phyloP scores from a whole-genome alignment of 768 basidiomycete genomes.

The Phylloporus sp. region DNA sequence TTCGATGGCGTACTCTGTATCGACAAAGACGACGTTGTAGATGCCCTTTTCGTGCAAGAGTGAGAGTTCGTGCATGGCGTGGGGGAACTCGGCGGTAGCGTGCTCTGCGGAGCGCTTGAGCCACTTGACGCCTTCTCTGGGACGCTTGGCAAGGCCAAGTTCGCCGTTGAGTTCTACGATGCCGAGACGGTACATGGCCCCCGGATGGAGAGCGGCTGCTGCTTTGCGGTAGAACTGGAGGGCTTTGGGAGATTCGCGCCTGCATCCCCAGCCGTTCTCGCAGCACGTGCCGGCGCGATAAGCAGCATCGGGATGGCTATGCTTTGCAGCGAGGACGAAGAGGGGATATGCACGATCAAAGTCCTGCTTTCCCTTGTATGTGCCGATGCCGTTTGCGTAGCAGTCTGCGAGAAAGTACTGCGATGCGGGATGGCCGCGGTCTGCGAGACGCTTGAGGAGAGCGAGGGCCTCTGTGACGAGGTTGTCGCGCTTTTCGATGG shows the following conservation, averaged over 20 bases:
- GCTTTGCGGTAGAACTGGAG: conserved; percentile 92
- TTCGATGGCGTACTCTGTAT: conserved; percentile 92
- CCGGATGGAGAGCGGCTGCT: conserved; percentile 84
- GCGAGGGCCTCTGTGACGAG: conserved; percentile 83
- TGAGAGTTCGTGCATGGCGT: conserved; percentile 92
- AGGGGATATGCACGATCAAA: conserved; percentile 96
- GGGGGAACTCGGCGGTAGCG: conserved; percentile 92
- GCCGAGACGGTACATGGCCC: conserved; percentile 94
- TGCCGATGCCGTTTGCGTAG: conserved; percentile 97
- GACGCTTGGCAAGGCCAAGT: conserved; percentile 76
- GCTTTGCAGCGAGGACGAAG: conserved; percentile 94
- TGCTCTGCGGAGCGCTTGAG: conserved; percentile 94
- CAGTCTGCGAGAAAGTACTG: conserved; percentile 99
- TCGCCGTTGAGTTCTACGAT: conserved; percentile 96
- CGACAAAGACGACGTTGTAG: conserved; percentile 95
- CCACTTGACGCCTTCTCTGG: conserved; percentile 98
- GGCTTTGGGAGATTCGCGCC: conserved; percentile 88
- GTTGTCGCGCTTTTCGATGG: conserved; percentile 78
- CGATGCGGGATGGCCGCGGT: conserved; percentile 88
- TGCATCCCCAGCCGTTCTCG: conserved; percentile 98
- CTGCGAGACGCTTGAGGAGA: conserved; percentile 86
- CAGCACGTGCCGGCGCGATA: conserved; percentile 97
- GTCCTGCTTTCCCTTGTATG: conserved; percentile 84
- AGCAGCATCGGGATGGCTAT: conserved; percentile 91
- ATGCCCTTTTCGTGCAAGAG: conserved; percentile 96